Conservation (phyloP, 768 basidiomycete species). For the Kwoniella mangroviensis region DNA sequence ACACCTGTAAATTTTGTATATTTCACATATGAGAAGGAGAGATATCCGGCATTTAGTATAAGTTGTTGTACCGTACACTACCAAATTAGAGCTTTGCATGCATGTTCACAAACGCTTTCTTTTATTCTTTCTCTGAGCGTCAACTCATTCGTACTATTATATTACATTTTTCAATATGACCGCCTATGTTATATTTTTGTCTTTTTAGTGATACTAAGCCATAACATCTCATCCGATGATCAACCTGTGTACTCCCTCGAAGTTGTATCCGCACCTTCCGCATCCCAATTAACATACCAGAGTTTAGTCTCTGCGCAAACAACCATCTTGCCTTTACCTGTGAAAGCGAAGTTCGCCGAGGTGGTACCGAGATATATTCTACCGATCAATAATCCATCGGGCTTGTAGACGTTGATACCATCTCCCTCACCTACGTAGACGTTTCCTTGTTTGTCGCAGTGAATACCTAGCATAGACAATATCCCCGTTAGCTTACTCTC, state of each 20-base stretch:
- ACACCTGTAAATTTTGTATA: not conserved
- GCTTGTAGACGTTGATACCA: constrained; percentile 51
- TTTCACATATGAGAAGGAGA: not conserved
- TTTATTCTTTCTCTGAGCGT: too few species aligned
- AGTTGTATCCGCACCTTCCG: constrained; percentile 42
- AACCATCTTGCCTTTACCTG: constrained; percentile 49
- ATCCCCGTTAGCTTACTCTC: too few species aligned
- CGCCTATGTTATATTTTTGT: not conserved
- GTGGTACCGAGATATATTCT: constrained; percentile 50
- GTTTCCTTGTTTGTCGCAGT: constrained; percentile 48
- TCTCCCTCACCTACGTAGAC: constrained; percentile 52
- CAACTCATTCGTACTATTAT: not conserved
- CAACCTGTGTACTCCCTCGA: constrained; percentile 17
- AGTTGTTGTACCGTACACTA: not conserved
- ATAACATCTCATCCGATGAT: too few species aligned
- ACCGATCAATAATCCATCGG: constrained; percentile 50
- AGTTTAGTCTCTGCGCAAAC: constrained; percentile 49
- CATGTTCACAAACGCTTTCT: too few species aligned
- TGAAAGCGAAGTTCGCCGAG: constrained; percentile 53
- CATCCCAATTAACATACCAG: constrained; percentile 39
- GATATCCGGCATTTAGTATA: constrained; percentile 7
- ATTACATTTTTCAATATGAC: not conserved
- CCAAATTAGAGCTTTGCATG: too few species aligned
- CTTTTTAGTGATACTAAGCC: not conserved
- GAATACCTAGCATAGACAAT: constrained; percentile 18